A percentile compares a stretch with the other conserved stretches of the same genome.
Evolutionary conservation across 2,329 filamentous ascomycete species (phyloP).

Genomic region (Diaporthe sp.): DNA sequence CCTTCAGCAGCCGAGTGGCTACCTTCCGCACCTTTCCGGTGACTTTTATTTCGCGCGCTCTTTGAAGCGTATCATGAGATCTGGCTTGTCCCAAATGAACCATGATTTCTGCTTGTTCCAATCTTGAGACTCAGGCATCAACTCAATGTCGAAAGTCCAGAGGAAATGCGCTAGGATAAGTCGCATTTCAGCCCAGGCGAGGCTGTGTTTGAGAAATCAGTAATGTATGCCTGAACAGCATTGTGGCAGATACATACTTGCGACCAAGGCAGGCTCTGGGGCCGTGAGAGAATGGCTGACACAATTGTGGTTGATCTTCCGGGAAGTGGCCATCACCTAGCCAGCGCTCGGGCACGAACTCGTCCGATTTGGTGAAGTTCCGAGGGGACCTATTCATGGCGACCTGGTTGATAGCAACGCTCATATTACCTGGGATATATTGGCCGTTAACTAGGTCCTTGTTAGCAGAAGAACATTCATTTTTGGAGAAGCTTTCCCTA

Average conservation of each 20-base stretch:
- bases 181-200: constrained; percentile 10
- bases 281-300: constrained; percentile 45
- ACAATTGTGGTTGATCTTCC: constrained; percentile 38
- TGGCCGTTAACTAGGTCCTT: not conserved
- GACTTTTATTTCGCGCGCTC: not conserved
- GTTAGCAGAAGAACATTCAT: not conserved
- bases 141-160: constrained; percentile 11
- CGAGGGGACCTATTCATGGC: not conserved
- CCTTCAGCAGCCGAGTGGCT: too few species aligned
- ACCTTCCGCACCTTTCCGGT: too few species aligned
- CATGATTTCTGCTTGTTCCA: not conserved
- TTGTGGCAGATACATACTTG: constrained; percentile 32
- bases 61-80: not conserved
- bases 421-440: constrained; percentile 9
- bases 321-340: constrained; percentile 7
- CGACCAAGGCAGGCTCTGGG: constrained; percentile 46
- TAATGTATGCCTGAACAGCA: not conserved
- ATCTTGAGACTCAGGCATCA: not conserved
- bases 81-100: constrained; percentile 15
- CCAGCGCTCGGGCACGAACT: constrained; percentile 22
- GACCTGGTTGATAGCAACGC: constrained; percentile 8
- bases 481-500: not conserved
- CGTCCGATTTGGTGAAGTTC: not conserved
- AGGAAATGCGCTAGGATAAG: not conserved
- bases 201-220: not conserved